These are phyloP conservation scores for Candida mattraensis DNA, from an alignment of 805 yeast genomes.

Conservation along the genomic window DNA sequence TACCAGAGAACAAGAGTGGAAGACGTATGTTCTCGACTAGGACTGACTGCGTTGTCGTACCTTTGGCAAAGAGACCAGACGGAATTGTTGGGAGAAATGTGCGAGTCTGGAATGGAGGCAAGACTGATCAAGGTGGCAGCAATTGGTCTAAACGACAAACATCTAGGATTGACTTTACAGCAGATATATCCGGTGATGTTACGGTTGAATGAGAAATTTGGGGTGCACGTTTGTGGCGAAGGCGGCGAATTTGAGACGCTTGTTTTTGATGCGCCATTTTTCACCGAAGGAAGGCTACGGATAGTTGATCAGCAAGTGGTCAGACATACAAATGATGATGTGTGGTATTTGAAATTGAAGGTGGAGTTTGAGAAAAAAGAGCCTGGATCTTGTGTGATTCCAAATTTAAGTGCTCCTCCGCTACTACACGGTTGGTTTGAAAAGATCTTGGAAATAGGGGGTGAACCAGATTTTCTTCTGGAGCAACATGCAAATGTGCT, in stretches of 20 bases:
- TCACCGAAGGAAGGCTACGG: slow-evolving; percentile 50
- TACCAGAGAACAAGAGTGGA: slow-evolving; percentile 95
- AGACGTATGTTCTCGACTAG: slow-evolving; percentile 75
- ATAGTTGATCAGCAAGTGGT: slow-evolving; percentile 42
- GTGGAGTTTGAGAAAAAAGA: slow-evolving; percentile 45
- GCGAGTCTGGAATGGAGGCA: slow-evolving; percentile 67
- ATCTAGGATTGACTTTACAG: slow-evolving; percentile 68
- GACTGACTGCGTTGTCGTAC: slow-evolving; percentile 67
- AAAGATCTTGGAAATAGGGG: slow-evolving; percentile 15
- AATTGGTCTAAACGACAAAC: slow-evolving; percentile 64
- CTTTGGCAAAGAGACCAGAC: slow-evolving; percentile 89
- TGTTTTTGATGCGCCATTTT: slow-evolving; percentile 88
- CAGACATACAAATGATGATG: slow-evolving; percentile 61
- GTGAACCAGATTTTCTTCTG: not conserved
- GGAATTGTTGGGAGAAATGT: slow-evolving; percentile 81
- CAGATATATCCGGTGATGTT: slow-evolving; percentile 60
- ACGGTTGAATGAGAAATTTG: slow-evolving; percentile 61
- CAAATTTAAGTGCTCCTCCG: slow-evolving; percentile 32
- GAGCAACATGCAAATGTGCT: slow-evolving; percentile 9
- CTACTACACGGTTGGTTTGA: slow-evolving; percentile 43
- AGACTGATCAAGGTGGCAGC: slow-evolving; percentile 92
- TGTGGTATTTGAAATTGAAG: slow-evolving; percentile 59
- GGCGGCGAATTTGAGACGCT: slow-evolving; percentile 98
- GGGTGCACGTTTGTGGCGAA: slow-evolving; percentile 95
- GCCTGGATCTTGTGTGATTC: slow-evolving; percentile 12